These are phyloP conservation scores for Acanthochlamys bracteata DNA, from an alignment of 106 monocot species.

Conservation along the genomic window DNA sequence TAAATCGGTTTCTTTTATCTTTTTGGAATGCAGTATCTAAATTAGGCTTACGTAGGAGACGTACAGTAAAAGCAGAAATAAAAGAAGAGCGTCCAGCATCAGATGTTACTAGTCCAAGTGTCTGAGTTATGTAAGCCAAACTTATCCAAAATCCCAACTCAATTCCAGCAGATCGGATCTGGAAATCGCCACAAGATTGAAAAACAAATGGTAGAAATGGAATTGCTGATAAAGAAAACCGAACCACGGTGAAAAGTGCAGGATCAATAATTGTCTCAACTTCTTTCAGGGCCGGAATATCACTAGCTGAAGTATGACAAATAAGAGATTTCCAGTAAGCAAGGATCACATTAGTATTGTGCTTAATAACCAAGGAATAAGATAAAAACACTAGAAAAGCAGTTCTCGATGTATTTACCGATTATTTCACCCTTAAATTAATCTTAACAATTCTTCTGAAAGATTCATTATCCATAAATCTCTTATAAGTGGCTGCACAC, in stretches of 20 bases:
- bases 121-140: conserved; percentile 54
- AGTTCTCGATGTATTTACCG: too few species aligned
- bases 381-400: too few species aligned
- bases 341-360: too few species aligned
- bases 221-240: conserved; percentile 52
- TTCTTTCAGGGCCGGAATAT: conserved; percentile 80
- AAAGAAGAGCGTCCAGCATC: conserved; percentile 82
- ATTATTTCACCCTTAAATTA: too few species aligned
- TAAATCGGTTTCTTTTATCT: too few species aligned
- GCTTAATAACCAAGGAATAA: too few species aligned
- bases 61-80: conserved; percentile 74
- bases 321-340: background rate
- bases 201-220: conserved; percentile 71
- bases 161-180: conserved; percentile 43
- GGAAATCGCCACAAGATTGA: conserved; percentile 21
- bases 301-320: conserved; percentile 48
- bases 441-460: too few species aligned
- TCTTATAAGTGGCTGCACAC: too few species aligned
- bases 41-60: background rate
- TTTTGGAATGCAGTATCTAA: background rate
- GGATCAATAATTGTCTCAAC: conserved; percentile 66
- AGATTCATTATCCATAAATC: too few species aligned
- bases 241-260: conserved; percentile 68
- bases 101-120: conserved; percentile 73
- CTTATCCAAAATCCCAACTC: conserved; percentile 85